Conservation (phyloP, 345 rosid genomes). For the Abelmoschus esculentus region DNA sequence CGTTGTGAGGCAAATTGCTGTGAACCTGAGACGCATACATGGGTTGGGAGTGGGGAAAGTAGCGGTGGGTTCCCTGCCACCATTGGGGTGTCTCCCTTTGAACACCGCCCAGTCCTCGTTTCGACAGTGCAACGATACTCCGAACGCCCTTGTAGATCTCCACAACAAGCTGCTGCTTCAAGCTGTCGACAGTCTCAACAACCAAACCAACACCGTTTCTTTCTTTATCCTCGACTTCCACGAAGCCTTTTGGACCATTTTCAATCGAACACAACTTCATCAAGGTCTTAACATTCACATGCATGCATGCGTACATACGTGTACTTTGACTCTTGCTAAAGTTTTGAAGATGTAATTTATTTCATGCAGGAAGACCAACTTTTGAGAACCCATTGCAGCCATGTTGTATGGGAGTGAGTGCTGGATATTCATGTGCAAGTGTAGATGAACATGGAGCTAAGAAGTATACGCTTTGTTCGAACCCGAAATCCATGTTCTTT, state of each 20-base stretch:
- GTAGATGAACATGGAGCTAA: slow-evolving; percentile 34
- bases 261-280: slow-evolving; percentile 22
- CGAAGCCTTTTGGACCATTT: slow-evolving; percentile 39
- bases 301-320: not conserved
- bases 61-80: slow-evolving; percentile 39
- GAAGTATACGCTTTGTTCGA: slow-evolving; percentile 35
- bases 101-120: slow-evolving; percentile 26
- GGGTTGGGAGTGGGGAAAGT: slow-evolving; percentile 54
- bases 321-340: not conserved
- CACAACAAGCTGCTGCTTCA: slow-evolving; percentile 45
- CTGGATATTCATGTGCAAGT: slow-evolving; percentile 27
- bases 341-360: not conserved
- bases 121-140: slow-evolving; percentile 36
- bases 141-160: slow-evolving; percentile 24
- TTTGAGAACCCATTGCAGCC: slow-evolving; percentile 49
- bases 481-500: slow-evolving; percentile 48
- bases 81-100: slow-evolving; percentile 71
- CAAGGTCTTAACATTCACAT: slow-evolving; percentile 11
- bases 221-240: slow-evolving; percentile 48
- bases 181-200: slow-evolving; percentile 42
- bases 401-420: slow-evolving; percentile 39
- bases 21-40: slow-evolving; percentile 41
- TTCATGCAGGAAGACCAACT: slow-evolving; percentile 20
- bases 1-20: slow-evolving; percentile 45
- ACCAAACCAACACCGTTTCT: slow-evolving; percentile 20